These are phyloP conservation scores for Priceomyces fermenticarens DNA, from an alignment of 805 yeast genomes.

Conservation along the genomic window DNA sequence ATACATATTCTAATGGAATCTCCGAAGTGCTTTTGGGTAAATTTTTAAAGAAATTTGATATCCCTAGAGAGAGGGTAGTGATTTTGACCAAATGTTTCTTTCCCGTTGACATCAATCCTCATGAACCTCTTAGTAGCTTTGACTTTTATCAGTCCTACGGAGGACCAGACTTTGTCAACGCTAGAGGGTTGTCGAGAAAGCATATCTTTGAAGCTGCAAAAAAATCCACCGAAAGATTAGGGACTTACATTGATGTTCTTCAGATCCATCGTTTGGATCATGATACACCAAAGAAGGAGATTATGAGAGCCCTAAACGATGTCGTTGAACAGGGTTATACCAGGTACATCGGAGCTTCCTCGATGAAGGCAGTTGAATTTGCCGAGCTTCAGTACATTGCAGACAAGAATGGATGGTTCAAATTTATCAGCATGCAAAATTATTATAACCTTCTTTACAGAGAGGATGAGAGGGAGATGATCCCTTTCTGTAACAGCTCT, in stretches of 20 bases:
- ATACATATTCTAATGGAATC: constrained; percentile 18
- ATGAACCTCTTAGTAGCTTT: constrained; percentile 2
- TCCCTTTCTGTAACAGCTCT: constrained; percentile 44
- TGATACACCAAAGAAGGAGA: constrained; percentile 47
- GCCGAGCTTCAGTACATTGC: constrained; percentile 51
- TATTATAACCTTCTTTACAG: constrained; percentile 53
- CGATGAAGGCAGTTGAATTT: constrained; percentile 57
- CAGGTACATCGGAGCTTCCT: constrained; percentile 62
- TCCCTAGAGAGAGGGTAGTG: constrained; percentile 18
- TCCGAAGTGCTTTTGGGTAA: constrained; percentile 17
- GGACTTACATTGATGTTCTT: constrained; percentile 50
- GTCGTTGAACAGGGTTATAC: constrained; percentile 45
- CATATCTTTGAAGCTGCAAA: constrained; percentile 46
- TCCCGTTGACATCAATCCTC: no score
- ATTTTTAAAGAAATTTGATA: constrained; percentile 16
- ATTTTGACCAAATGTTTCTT: constrained; percentile 16
- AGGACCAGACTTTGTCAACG: constrained; percentile 19
- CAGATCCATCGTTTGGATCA: constrained; percentile 58
- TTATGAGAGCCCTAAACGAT: constrained; percentile 56
- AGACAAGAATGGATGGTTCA: no score
- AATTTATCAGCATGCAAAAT: constrained; percentile 59
- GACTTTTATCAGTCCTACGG: constrained; percentile 3
- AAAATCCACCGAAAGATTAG: constrained; percentile 43
- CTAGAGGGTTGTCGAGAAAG: constrained; percentile 32
- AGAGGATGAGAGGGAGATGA: constrained; percentile 64